These are phyloP conservation scores for Arthrobotrys megalospora DNA, from an alignment of 2,329 filamentous ascomycete genomes.

Conservation along the genomic window DNA sequence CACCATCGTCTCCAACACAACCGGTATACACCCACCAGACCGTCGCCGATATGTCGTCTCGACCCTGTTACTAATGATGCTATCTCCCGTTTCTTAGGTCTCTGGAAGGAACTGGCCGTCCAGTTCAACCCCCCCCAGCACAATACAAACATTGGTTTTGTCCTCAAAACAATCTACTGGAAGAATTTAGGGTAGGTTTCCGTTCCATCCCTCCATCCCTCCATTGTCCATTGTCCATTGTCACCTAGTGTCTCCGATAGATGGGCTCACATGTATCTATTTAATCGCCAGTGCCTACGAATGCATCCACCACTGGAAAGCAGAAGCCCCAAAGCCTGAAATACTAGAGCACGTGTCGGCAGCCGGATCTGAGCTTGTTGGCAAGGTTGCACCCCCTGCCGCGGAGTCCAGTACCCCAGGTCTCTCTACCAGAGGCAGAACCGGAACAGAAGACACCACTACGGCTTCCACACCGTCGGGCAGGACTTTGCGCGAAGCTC, in stretches of 20 bases:
- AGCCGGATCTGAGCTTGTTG: conserved; percentile 84
- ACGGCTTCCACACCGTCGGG: conserved; percentile 47
- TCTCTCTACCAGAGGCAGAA: conserved; percentile 71
- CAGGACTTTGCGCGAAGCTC: conserved; percentile 76
- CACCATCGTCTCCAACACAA: conserved; percentile 85
- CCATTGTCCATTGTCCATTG: no score
- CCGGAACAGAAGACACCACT: conserved; percentile 74
- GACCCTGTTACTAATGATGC: background rate
- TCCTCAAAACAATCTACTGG: conserved; percentile 89
- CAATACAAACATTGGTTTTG: conserved; percentile 85
- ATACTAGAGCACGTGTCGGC: conserved; percentile 86
- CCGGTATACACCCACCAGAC: conserved; percentile 66
- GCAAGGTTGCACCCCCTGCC: conserved; percentile 75
- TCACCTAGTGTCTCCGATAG: background rate
- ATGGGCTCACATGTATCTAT: background rate
- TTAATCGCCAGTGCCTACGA: conserved; percentile 76
- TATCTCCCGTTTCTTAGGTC: conserved; percentile 69
- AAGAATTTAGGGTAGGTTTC: conserved; percentile 79
- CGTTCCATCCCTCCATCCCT: no score
- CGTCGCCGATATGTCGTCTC: no score
- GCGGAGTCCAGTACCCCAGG: conserved; percentile 67
- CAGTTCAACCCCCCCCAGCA: conserved; percentile 81
- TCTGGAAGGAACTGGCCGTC: conserved; percentile 84
- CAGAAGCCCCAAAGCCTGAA: conserved; percentile 87
- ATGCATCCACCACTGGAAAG: conserved; percentile 81